A percentile compares a stretch with the other conserved stretches of the same genome.
Conservation (phyloP, 192 early-diverging fungal genomes). For the Podila epigama region DNA sequence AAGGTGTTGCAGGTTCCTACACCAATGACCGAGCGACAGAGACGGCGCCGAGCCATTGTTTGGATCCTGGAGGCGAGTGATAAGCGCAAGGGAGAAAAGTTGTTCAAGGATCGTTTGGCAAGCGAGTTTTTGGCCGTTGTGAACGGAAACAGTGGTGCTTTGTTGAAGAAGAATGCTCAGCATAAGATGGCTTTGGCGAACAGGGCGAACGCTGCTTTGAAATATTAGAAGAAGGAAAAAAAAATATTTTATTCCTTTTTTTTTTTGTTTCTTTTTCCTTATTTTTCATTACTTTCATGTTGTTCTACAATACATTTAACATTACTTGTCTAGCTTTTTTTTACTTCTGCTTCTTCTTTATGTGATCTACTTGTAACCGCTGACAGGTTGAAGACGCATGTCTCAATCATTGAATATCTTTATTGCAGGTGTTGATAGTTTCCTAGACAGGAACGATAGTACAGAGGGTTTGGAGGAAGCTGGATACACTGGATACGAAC, state of each 20-base stretch:
- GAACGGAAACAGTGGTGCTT: conserved; percentile 69
- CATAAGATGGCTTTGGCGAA: conserved; percentile 88
- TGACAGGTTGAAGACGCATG: too few species aligned
- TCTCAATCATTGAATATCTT: too few species aligned
- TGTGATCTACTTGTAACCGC: too few species aligned
- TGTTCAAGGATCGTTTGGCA: conserved; percentile 75
- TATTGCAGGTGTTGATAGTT: too few species aligned
- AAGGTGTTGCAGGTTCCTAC: conserved; percentile 83
- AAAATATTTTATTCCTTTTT: background rate
- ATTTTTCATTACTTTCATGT: too few species aligned
- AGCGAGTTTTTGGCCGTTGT: conserved; percentile 84
- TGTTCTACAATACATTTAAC: too few species aligned
- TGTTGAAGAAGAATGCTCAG: conserved; percentile 77
- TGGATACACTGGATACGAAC: too few species aligned
- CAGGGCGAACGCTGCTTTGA: conserved; percentile 71
- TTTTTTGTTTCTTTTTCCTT: background rate
- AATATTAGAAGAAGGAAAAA: conserved; percentile 29
- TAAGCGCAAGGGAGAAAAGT: conserved; percentile 64
- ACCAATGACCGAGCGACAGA: conserved; percentile 80
- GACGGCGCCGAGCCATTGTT: conserved; percentile 77
- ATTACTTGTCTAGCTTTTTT: too few species aligned
- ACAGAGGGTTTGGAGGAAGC: too few species aligned
- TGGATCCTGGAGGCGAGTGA: conserved; percentile 85
- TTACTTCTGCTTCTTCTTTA: too few species aligned
- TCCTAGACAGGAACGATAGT: too few species aligned